These are phyloP conservation scores for Emericellopsis cladophorae DNA, from an alignment of 2,329 filamentous ascomycete species.

Conservation along the genomic window DNA sequence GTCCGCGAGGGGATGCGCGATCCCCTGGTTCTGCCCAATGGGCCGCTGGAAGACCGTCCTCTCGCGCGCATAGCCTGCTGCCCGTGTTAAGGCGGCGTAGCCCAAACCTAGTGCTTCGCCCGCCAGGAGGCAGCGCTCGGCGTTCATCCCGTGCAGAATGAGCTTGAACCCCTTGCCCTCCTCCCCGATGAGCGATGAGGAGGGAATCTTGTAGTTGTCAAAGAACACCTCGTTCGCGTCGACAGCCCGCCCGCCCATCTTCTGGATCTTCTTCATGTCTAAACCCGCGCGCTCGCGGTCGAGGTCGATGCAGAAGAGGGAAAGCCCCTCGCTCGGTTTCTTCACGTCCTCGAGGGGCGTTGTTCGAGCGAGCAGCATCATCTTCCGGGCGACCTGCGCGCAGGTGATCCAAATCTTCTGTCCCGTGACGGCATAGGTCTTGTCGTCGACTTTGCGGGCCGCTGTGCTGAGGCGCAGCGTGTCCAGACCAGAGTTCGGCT, in stretches of 20 bases:
- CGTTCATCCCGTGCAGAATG: conserved; percentile 69
- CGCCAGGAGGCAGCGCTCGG: conserved; percentile 61
- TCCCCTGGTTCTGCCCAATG: conserved; percentile 54
- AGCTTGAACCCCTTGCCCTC: conserved; percentile 72
- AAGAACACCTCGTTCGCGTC: conserved; percentile 87
- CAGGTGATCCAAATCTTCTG: conserved; percentile 89
- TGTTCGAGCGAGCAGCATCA: conserved; percentile 72
- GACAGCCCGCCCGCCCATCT: conserved; percentile 75
- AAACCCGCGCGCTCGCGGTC: conserved; percentile 47
- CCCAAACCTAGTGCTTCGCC: conserved; percentile 72
- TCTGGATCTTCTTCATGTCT: conserved; percentile 60
- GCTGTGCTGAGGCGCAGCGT: conserved; percentile 58
- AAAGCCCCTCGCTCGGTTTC: conserved; percentile 64
- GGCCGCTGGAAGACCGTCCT: conserved; percentile 52
- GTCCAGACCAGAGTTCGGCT: conserved; percentile 69
- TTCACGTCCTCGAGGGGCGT: conserved; percentile 53
- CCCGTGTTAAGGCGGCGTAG: conserved; percentile 54
- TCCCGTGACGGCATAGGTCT: conserved; percentile 52
- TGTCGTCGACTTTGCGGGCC: conserved; percentile 39
- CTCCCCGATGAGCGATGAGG: conserved; percentile 51
- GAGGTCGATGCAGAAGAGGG: conserved; percentile 70
- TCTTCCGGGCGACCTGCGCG: conserved; percentile 69
- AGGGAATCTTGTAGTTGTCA: conserved; percentile 59
- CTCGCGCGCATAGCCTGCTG: conserved; percentile 53
- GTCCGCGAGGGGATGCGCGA: conserved; percentile 53